Base-by-base conservation (phyloP, 257 asterid species). In the Parsonsia alboflavescens region DNA sequence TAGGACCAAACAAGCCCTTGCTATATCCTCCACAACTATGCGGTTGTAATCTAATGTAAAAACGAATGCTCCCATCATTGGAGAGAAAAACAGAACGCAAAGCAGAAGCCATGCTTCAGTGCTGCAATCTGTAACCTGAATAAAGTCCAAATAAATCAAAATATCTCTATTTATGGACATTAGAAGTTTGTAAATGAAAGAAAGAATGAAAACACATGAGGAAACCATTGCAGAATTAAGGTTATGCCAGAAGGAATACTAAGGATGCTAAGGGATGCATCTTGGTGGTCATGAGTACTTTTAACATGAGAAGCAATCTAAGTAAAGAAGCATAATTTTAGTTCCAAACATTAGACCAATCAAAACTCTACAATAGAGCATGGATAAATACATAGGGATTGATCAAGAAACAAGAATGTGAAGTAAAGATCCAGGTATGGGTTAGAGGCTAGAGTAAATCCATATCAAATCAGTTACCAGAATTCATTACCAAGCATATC, bases 71-170 rank as follows among this genome's bases (percentile, higher is more conserved):
- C 80, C 84, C 90, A 58, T 86, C 82, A 64, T 86, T 79, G 6
- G 89, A 79, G 81, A 84, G 85, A 74, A 86, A 82, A 69, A 86
- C 85, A 13, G 96, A 86, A 85, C 79, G 86, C 65, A 85, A 80
- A 45, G 89, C 76, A 73, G 83, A 85, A 61, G 90, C 88, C 97
- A 92, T 92, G 75, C 83, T 82, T 83, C 87, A 80, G 74, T 58
- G 79, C 48, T 10, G 81, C 78, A 68, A 78, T 77, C 76, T 73
- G 77, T 19, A 17, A 74, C 77, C 77, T 74, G 77, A 62, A 28
- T 48, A 45, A 28, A 28, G 62, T 73, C 46, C 57, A 73, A 62
- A 28, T 17, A 45, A 62, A 26, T 26, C 24, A 42, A 10, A 41
- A 19, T 41, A 24, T 59, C 10, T 8, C 62, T 36, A n/a, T 72